These are phyloP conservation scores for Solanum hybrid DNA, from an alignment of 305 asterid species.

Conservation along the genomic window DNA sequence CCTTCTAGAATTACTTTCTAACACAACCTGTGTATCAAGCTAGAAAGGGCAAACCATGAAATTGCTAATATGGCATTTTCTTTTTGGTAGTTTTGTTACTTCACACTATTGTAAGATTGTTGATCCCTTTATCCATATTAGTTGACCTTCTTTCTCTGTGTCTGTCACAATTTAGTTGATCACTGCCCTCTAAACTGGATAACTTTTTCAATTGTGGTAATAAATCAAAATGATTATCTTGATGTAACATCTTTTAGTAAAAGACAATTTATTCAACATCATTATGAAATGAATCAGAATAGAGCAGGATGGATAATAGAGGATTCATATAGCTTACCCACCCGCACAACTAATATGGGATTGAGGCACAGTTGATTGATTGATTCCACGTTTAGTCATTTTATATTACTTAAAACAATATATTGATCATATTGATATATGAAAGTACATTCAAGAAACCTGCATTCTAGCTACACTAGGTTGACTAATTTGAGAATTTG, in stretches of 20 bases:
- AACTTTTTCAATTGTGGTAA: background rate
- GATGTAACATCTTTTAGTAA: background rate
- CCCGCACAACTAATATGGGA: background rate
- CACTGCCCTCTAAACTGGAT: background rate
- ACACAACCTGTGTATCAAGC: background rate
- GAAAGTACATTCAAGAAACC: background rate
- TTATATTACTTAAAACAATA: background rate
- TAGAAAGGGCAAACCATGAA: background rate
- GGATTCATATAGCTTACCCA: background rate
- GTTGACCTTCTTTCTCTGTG: background rate
- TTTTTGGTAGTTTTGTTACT: background rate
- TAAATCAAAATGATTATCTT: background rate
- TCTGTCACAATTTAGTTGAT: background rate
- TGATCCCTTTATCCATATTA: background rate
- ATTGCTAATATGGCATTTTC: background rate
- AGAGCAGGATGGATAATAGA: background rate
- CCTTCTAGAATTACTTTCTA: background rate
- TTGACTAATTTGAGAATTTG: background rate
- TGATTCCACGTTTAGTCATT: background rate
- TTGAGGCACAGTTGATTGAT: background rate
- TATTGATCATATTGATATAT: background rate
- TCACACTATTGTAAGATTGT: background rate
- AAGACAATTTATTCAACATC: background rate
- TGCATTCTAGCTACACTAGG: background rate
- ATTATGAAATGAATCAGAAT: background rate